phyloP scores from a whole-genome alignment of 1,139 yeast species.

The Pichia sp. region DNA sequence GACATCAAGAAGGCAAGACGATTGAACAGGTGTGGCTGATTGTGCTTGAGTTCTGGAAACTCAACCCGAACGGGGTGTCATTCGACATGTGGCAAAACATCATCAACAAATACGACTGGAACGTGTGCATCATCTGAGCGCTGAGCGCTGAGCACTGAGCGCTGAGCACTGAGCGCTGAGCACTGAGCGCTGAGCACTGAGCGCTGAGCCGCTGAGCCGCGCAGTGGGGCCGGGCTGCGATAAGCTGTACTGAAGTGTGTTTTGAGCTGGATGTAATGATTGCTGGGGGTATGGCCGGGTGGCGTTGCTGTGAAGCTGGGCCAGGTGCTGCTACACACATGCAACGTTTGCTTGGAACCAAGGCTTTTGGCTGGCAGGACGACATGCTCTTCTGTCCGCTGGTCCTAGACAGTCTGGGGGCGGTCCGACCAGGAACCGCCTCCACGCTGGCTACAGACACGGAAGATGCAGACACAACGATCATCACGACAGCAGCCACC shows the following conservation, averaged over 20 bases:
- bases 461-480: no score
- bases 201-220: constrained; percentile 38
- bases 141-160: no score
- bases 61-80: constrained; percentile 20
- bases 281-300: no score
- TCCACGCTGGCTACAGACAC: no score
- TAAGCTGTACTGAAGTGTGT: background rate
- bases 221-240: background rate
- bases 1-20: constrained; percentile 9
- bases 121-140: constrained; percentile 19
- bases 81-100: constrained; percentile 22
- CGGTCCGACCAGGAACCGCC: background rate
- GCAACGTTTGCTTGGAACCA: constrained; percentile 4
- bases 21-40: constrained; percentile 19
- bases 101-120: constrained; percentile 23
- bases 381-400: constrained; percentile 11
- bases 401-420: no score
- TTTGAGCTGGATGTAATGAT: background rate
- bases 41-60: constrained; percentile 22
- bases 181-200: constrained; percentile 64
- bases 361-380: constrained; percentile 8
- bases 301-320: no score
- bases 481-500: background rate
- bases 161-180: no score
- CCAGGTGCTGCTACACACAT: no score